A percentile compares a stretch with the other conserved stretches of the same genome.
These are phyloP conservation scores for Smallanthus sonchifolius DNA, from an alignment of 129 eudicot genomes.

Conservation along the genomic window DNA sequence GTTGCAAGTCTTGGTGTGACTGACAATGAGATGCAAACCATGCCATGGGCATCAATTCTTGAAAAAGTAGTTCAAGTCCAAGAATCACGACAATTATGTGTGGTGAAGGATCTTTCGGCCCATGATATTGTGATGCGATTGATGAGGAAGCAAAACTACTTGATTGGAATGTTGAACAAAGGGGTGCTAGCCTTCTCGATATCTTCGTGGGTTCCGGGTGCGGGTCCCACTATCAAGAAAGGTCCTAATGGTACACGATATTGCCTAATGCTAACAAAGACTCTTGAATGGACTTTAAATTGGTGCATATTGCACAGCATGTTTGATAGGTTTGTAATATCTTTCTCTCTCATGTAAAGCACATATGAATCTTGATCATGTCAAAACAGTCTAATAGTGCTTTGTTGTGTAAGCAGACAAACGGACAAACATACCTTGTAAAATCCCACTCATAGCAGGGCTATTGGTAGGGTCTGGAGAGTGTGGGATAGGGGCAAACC, in stretches of 20 bases:
- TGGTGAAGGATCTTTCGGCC: constrained; percentile 80
- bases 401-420: too few species aligned
- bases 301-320: constrained; percentile 90
- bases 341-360: neutral
- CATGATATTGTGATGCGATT: constrained; percentile 82
- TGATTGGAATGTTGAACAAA: constrained; percentile 90
- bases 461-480: too few species aligned
- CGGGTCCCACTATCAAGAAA: constrained; percentile 52
- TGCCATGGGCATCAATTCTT: constrained; percentile 78
- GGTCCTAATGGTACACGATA: constrained; percentile 42
- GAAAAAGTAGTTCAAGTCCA: constrained; percentile 69
- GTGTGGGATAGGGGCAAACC: too few species aligned
- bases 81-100: constrained; percentile 50
- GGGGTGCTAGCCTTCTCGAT: constrained; percentile 85
- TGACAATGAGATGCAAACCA: constrained; percentile 76
- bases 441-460: too few species aligned
- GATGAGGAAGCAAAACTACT: constrained; percentile 88
- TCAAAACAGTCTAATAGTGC: neutral
- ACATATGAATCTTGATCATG: neutral
- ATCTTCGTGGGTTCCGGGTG: constrained; percentile 78
- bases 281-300: constrained; percentile 91
- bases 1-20: constrained; percentile 69
- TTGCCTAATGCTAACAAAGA: constrained; percentile 69
- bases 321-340: constrained; percentile 47
- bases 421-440: too few species aligned